A percentile compares a stretch with the other conserved stretches of the same genome.
phyloP scores from a whole-genome alignment of 2,329 filamentous ascomycete genomes.

The Fusarium solani-melongenae region DNA sequence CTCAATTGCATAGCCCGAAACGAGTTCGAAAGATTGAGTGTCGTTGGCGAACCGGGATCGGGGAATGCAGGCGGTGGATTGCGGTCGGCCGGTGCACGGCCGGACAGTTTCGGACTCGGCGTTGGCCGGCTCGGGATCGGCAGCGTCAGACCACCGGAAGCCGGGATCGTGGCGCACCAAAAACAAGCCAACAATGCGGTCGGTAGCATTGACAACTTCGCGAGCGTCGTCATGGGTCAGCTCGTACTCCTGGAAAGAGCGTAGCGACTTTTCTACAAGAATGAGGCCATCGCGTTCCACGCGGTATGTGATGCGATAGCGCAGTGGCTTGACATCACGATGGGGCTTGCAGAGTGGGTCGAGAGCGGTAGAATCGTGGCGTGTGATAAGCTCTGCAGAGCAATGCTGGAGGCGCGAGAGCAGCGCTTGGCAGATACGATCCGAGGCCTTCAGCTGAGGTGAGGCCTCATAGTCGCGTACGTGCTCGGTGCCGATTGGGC shows the following conservation, averaged over 20 bases:
- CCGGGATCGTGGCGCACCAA: conserved; percentile 61
- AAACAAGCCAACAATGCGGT: conserved; percentile 63
- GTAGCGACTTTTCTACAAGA: conserved; percentile 58
- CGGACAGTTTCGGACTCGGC: conserved; percentile 52
- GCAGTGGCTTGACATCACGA: conserved; percentile 55
- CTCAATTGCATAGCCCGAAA: conserved; percentile 62
- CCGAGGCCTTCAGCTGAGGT: conserved; percentile 54
- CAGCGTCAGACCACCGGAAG: conserved; percentile 59
- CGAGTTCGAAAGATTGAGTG: conserved; percentile 40
- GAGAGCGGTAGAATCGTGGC: conserved; percentile 61
- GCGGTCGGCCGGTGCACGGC: conserved; percentile 55
- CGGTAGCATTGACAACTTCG: conserved; percentile 60
- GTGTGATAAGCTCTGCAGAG: conserved; percentile 64
- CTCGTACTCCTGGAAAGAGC: conserved; percentile 62
- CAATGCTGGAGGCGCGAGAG: conserved; percentile 63
- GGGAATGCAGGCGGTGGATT: conserved; percentile 57
- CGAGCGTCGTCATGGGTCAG: conserved; percentile 57
- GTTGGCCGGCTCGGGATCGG: conserved; percentile 52
- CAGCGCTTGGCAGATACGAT: conserved; percentile 61
- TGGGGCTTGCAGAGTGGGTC: conserved; percentile 50
- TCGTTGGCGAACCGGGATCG: conserved; percentile 57
- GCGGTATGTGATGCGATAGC: conserved; percentile 61
- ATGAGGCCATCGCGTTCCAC: conserved; percentile 54
- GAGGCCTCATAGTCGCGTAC: conserved; percentile 60
- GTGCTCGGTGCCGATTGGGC: conserved; percentile 57